Evolutionary conservation across 192 early-diverging fungal species (phyloP).

Genomic region (Coemansia sp.): DNA sequence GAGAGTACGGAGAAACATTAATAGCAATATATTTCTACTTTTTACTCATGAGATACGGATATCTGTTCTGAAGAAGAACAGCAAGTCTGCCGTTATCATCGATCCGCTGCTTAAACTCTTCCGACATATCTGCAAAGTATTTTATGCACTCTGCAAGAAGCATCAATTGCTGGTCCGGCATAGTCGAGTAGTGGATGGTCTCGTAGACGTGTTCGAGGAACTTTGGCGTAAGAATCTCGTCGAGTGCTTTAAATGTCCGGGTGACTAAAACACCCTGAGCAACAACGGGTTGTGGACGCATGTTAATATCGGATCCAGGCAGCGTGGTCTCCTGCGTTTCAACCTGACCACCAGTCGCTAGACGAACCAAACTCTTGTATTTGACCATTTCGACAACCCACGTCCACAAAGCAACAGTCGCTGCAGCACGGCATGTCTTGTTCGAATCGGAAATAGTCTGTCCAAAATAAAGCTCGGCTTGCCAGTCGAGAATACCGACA

Average conservation of each 20-base stretch:
- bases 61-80: conserved; percentile 39
- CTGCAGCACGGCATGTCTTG: conserved; percentile 27
- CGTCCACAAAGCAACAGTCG: conserved; percentile 32
- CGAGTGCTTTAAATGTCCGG: conserved; percentile 39
- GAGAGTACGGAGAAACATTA: background rate
- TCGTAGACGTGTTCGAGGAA: conserved; percentile 33
- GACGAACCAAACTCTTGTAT: conserved; percentile 39
- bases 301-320: conserved; percentile 31
- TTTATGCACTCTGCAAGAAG: conserved; percentile 42
- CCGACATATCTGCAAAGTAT: conserved; percentile 19
- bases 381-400: conserved; percentile 45
- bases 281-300: conserved; percentile 21
- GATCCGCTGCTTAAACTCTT: conserved; percentile 28
- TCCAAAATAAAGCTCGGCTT: conserved; percentile 41
- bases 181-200: conserved; percentile 17
- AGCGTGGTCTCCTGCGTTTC: background rate
- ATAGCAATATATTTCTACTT: conserved; percentile 5
- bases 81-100: conserved; percentile 14
- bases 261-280: conserved; percentile 37
- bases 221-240: conserved; percentile 14
- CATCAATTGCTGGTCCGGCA: conserved; percentile 36
- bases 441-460: conserved; percentile 24
- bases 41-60: conserved; percentile 32
- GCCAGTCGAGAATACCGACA: conserved; percentile 38
- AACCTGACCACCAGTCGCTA: conserved; percentile 31